These are phyloP conservation scores for Aspergillus ostianus DNA, from an alignment of 495 filamentous ascomycete species.

Conservation along the genomic window DNA sequence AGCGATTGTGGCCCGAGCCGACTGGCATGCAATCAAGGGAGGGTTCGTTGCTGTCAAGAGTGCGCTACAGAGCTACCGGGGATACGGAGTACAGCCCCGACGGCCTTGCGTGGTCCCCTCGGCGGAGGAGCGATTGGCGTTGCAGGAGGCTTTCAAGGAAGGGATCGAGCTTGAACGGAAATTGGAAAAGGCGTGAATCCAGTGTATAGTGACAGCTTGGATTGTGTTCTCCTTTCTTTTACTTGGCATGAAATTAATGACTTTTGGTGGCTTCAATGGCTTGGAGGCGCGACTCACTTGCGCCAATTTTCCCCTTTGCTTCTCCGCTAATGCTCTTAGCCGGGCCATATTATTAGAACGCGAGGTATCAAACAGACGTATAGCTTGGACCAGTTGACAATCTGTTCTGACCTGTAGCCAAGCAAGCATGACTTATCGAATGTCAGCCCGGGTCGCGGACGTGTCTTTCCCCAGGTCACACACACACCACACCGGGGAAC, in stretches of 20 bases:
- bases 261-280: not conserved
- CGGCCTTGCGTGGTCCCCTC: slow-evolving; percentile 73
- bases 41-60: slow-evolving; percentile 86
- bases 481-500: not conserved
- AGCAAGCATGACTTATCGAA: not conserved
- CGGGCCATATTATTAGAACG: not conserved
- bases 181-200: slow-evolving; percentile 31
- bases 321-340: not conserved
- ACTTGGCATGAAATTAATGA: not conserved
- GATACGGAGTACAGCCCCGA: slow-evolving; percentile 76
- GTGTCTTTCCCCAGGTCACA: not conserved
- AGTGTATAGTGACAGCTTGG: not conserved
- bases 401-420: not conserved
- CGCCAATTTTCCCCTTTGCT: not conserved
- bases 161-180: slow-evolving; percentile 66
- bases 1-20: slow-evolving; percentile 74
- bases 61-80: slow-evolving; percentile 67
- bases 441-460: not conserved
- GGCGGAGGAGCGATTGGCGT: slow-evolving; percentile 55
- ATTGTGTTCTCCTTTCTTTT: not conserved
- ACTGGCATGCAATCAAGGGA: slow-evolving; percentile 85
- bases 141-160: slow-evolving; percentile 73
- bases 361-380: not conserved
- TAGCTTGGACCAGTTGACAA: not conserved
- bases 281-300: not conserved